A percentile compares a stretch with the other conserved stretches of the same genome.
These are phyloP conservation scores for Trichosporon asahii DNA, from an alignment of 1,284 basidiomycete genomes.

Conservation along the genomic window DNA sequence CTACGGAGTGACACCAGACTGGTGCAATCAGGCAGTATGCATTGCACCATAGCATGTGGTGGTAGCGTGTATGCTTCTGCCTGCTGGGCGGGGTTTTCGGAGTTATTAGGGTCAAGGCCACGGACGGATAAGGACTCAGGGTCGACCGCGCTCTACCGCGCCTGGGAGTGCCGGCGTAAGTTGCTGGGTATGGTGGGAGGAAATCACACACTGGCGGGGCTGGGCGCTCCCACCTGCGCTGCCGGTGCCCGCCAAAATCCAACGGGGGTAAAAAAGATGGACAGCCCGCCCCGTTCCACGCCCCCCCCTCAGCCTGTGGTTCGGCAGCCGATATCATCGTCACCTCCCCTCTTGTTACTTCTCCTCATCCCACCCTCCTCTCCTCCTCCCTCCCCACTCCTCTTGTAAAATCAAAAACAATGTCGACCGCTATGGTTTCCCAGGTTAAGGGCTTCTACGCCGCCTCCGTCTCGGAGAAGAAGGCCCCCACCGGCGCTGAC, in stretches of 20 bases:
- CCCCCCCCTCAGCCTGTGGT: conserved; percentile 4
- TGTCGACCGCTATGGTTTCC: conserved; percentile 34
- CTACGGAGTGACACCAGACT: not conserved
- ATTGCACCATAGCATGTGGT: not conserved
- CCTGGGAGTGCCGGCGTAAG: not conserved
- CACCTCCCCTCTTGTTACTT: not conserved
- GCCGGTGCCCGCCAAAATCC: not conserved
- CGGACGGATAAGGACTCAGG: conserved; percentile 7
- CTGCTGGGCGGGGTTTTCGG: conserved; percentile 8
- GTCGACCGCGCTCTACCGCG: conserved; percentile 8
- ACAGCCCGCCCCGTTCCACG: not conserved
- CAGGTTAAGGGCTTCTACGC: conserved; percentile 49
- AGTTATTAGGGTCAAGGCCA: conserved; percentile 10
- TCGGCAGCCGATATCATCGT: not conserved
- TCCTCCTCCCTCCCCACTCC: not conserved
- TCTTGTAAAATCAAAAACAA: conserved; percentile 4
- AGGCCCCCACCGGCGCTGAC: conserved; percentile 51
- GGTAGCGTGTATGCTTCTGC: not conserved
- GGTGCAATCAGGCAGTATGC: not conserved
- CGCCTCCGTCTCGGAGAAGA: conserved; percentile 49
- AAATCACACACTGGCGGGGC: too few relatives aligned
- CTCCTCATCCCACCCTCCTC: not conserved
- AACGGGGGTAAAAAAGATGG: conserved; percentile 10
- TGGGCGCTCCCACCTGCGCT: too few relatives aligned
- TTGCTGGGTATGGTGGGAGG: not conserved